Evolutionary conservation across 2,329 filamentous ascomycete species (phyloP).

Genomic region (Sarocladium oryzae): DNA sequence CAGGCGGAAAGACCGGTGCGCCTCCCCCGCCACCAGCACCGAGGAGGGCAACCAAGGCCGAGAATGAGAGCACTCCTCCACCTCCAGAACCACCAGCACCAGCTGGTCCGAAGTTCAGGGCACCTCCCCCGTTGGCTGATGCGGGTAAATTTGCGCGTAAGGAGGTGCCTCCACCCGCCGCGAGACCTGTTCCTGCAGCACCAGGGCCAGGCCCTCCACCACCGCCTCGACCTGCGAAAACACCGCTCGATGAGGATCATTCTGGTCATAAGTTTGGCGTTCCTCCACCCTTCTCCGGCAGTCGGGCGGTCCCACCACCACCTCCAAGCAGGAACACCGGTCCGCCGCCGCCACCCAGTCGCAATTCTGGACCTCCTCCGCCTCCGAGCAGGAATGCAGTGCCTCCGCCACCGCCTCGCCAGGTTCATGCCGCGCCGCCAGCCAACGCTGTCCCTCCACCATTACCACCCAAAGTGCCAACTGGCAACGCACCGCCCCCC

Average conservation of each 20-base stretch:
- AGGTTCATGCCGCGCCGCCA: conserved; percentile 23
- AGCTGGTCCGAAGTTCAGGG: conserved; percentile 66
- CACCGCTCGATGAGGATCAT: conserved; percentile 57
- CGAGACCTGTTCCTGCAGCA: conserved; percentile 15
- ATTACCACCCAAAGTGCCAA: conserved; percentile 42
- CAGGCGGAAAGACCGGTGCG: conserved; percentile 24
- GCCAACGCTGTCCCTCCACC: conserved; percentile 32
- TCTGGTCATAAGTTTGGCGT: conserved; percentile 60
- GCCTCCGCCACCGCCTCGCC: conserved; percentile 62
- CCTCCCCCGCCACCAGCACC: conserved; percentile 40
- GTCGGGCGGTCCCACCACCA: conserved; percentile 61
- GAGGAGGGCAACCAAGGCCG: conserved; percentile 49
- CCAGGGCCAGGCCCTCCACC: conserved; percentile 27
- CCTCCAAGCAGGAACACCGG: conserved; percentile 49
- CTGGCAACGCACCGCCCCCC: conserved; percentile 32
- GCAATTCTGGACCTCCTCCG: conserved; percentile 66
- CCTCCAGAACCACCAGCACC: conserved; percentile 60
- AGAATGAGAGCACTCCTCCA: conserved; percentile 41
- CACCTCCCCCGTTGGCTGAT: conserved; percentile 81
- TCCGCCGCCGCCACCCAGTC: conserved; percentile 71
- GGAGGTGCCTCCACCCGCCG: conserved; percentile 23
- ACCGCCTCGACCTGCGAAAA: conserved; percentile 53
- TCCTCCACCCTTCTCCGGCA: conserved; percentile 71
- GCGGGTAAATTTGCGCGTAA: conserved; percentile 77
- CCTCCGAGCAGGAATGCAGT: conserved; percentile 64